Base-by-base conservation (phyloP, 2,329 filamentous ascomycete genomes). In the Dactylellina sp. region DNA sequence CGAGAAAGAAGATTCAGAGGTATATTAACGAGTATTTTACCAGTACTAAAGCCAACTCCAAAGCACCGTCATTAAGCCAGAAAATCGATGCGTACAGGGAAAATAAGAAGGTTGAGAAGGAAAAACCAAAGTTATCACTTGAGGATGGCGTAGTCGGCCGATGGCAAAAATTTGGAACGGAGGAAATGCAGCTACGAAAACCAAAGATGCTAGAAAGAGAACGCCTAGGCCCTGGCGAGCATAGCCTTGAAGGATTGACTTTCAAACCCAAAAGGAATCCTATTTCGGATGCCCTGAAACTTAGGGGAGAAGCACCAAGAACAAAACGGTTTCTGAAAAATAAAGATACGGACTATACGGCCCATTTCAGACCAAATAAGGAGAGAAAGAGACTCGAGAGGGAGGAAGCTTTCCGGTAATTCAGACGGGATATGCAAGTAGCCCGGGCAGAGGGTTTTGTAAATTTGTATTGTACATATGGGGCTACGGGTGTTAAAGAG, bases 11-110 rank as follows among this genome's bases (percentile, higher is more conserved):
- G 60, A 72, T 72, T 35, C 68, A 72, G 3, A 60, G 57, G 39
- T 72, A 65, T 16, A 61, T 72, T 39, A 65, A 60, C n/a, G 60
- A 64, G 68, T 61, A 72, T 16, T 72, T 55, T 24, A 55, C 52
- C n/a, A 59, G 50, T 20, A 25, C 25, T 12, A 71, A 71, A 16
- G 49, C 18, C 12, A 35, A 53, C 28, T 28, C 46, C 2, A 32
- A 35, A 25, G 42, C 39, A 1, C 22, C 56, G 3, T 40, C 52
- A 0, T 40, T 60, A 5, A 60, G 52, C n/a, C 28, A 42, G 5
- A 52, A 60, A 32, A 2, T 65, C 4, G 46, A 25, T 28, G 20
- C 42, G 0, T 18, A 49, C 18, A 42, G 50, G 12, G 16, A 16
- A 20, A 46, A 24, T n/a, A 32, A 20, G 4, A 61, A 53, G 22